Conservation (phyloP, 805 yeast genomes). For the Candida incommunis region DNA sequence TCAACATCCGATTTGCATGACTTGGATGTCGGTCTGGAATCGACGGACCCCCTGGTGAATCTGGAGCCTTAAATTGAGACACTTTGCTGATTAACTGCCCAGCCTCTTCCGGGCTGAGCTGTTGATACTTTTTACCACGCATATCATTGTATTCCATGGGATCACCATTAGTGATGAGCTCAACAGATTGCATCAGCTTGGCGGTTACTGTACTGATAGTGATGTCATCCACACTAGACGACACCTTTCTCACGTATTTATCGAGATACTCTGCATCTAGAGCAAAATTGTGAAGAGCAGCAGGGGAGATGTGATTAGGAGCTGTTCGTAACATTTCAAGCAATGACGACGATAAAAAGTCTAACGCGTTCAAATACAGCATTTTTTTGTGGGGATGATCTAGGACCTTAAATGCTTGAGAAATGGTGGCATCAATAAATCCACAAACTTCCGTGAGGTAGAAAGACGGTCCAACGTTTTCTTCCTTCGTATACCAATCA, state of each 20-base stretch:
- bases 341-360: conserved; percentile 60
- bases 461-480: conserved; percentile 46
- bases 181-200: conserved; percentile 65
- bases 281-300: conserved; percentile 56
- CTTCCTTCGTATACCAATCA: conserved; percentile 50
- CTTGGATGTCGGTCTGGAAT: background rate
- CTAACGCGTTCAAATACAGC: conserved; percentile 70
- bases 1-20: background rate
- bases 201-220: conserved; percentile 54
- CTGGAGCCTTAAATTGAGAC: background rate
- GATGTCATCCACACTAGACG: conserved; percentile 15
- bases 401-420: conserved; percentile 63
- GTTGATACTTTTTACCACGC: background rate
- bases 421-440: conserved; percentile 69
- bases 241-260: conserved; percentile 20
- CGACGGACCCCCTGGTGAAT: background rate
- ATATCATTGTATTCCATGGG: background rate
- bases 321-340: conserved; percentile 36
- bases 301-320: conserved; percentile 38
- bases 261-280: conserved; percentile 64
- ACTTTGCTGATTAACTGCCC: background rate
- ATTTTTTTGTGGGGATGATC: conserved; percentile 63
- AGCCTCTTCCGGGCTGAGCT: background rate
- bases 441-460: conserved; percentile 69
- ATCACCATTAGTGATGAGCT: conserved; percentile 45